Base-by-base conservation (phyloP, 1,284 basidiomycete species). In the Puccinia hordei region DNA sequence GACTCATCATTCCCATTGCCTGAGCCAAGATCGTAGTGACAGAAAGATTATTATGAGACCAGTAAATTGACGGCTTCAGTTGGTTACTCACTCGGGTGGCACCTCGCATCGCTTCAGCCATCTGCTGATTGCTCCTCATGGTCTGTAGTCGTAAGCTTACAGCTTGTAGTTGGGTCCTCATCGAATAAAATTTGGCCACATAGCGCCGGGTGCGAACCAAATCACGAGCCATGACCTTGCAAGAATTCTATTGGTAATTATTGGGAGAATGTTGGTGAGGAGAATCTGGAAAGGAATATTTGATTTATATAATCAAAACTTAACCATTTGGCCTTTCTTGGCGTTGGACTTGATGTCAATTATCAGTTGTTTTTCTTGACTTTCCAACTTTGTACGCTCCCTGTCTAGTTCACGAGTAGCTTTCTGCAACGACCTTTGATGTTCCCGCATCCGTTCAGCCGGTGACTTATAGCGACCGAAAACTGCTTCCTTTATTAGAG, bases 1-100 rank as follows among this genome's bases (percentile, higher is more conserved):
- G 90, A 86, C 98, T 99, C 97, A 99, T 99, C 73, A 94, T 91
- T 10, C 92, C 93, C 95, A 99, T 99, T 15, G 97, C 96, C 94
- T 96, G 84, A 13, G 53, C 49, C 13, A 53, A 71, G 33, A 71
- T 53, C 46, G 24, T 53, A 6, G 8, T 35, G n/a, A 73, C 13
- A 53, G 35, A 51, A 30, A 78, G 12, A 38, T 61, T 35, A 27
- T 17, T 41, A 41, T 51, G 53, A 41, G 17, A 63, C 46, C 44
- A 13, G 19, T 22, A 19, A 19, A 19, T 51, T 27, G 35, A 24
- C 30, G 44, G 15, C 24, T 33, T 59, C 61, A n/a, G 15, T 71
- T 68, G 66, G 69, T 86, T 24, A 83, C 92, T 84, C 85, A 96
- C 95, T 84, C 93, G 90, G 44, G 95, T 97, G 15, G 97, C 97